These are phyloP conservation scores for Tremellales sp. DNA, from an alignment of 1,284 basidiomycete species.

Conservation along the genomic window DNA sequence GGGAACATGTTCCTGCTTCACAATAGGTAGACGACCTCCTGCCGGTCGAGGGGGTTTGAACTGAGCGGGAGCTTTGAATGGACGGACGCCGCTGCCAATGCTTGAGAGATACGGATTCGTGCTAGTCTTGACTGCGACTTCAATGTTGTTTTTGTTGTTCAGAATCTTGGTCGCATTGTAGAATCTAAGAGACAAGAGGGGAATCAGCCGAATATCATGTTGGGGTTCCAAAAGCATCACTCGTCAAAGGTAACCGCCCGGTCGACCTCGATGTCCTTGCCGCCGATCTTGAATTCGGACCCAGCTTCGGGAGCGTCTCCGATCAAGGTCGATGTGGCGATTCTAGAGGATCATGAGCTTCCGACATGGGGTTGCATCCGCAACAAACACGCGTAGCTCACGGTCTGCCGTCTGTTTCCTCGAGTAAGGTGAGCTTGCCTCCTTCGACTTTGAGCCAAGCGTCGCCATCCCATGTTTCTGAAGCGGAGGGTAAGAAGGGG, in stretches of 20 bases:
- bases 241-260: conserved; percentile 25
- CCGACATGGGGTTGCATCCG: neutral
- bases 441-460: conserved; percentile 58
- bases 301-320: conserved; percentile 24
- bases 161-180: conserved; percentile 25
- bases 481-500: neutral
- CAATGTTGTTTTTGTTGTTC: conserved; percentile 17
- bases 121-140: conserved; percentile 7
- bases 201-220: too few species aligned
- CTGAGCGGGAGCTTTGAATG: conserved; percentile 32
- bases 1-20: too few species aligned
- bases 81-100: conserved; percentile 28
- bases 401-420: conserved; percentile 51
- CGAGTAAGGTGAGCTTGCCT: conserved; percentile 49
- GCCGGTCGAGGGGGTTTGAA: conserved; percentile 12
- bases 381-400: conserved; percentile 18
- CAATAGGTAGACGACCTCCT: conserved; percentile 7
- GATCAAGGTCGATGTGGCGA: conserved; percentile 27
- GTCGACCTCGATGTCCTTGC: conserved; percentile 58
- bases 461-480: conserved; percentile 51
- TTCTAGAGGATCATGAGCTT: conserved; percentile 15
- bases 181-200: conserved; percentile 18
- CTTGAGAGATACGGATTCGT: conserved; percentile 18
- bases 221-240: conserved; percentile 18
- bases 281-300: conserved; percentile 57